Conservation (phyloP, 495 filamentous ascomycete genomes). For the Lasiosphaeris hirsuta region DNA sequence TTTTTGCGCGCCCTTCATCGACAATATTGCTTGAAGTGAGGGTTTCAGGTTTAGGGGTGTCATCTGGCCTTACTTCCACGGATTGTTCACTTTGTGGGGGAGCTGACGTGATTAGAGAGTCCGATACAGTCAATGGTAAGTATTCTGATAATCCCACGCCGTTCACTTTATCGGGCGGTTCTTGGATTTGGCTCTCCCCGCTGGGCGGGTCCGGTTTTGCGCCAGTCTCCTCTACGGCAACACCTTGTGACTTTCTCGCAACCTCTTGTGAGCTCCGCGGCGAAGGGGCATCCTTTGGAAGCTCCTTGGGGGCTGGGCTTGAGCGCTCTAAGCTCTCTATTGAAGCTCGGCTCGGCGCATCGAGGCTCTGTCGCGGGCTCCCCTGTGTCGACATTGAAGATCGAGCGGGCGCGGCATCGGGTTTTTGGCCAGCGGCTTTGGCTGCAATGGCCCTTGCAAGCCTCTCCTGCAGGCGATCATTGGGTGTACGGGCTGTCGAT, state of each 20-base stretch:
- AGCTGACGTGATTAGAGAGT: no score
- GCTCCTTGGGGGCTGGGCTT: slow-evolving; percentile 18
- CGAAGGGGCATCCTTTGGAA: slow-evolving; percentile 13
- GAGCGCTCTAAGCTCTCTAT: slow-evolving; percentile 22
- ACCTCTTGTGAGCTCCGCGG: slow-evolving; percentile 21
- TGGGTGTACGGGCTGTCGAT: slow-evolving; percentile 52
- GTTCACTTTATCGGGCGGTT: not conserved
- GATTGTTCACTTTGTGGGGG: not conserved
- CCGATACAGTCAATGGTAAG: not conserved
- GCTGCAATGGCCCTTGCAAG: slow-evolving; percentile 61
- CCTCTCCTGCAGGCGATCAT: slow-evolving; percentile 80
- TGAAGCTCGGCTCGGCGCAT: slow-evolving; percentile 23
- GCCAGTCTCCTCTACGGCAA: not conserved
- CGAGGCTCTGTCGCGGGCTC: slow-evolving; percentile 32
- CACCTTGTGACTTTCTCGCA: slow-evolving; percentile 14
- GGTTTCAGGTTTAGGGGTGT: not conserved
- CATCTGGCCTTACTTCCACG: slow-evolving; percentile 2
- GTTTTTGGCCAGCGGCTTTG: slow-evolving; percentile 24
- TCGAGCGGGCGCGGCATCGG: slow-evolving; percentile 14
- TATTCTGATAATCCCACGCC: slow-evolving; percentile 10
- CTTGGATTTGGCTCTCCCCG: not conserved
- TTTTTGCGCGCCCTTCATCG: slow-evolving; percentile 6
- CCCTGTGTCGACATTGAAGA: slow-evolving; percentile 21
- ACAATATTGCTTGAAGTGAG: not conserved
- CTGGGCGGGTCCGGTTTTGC: not conserved